Percentiles rank a stretch among this genome's conserved stretches.
Evolutionary conservation across 108 stramenopile genomes (phyloP).

Genomic region (Pseudonitzschia delicatissima): DNA sequence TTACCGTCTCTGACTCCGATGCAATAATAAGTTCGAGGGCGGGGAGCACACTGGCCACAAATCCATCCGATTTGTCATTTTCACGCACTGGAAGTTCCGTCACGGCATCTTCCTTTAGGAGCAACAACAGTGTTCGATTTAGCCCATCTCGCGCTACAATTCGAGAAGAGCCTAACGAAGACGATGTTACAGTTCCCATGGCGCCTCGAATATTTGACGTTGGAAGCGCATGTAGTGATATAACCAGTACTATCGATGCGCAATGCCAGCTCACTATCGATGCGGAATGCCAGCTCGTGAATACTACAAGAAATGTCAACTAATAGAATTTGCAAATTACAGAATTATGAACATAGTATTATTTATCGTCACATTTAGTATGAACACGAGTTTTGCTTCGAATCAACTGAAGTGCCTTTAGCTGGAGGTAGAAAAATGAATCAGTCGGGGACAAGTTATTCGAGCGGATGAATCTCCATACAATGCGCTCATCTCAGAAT

Average conservation of each 20-base stretch:
- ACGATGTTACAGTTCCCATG: background rate
- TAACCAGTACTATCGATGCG: conserved; percentile 10
- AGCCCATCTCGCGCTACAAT: background rate
- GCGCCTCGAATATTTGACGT: background rate
- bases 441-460: background rate
- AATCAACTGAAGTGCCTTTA: background rate
- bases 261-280: background rate
- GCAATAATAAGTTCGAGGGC: background rate
- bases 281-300: background rate
- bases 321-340: too few relatives aligned
- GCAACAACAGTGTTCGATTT: background rate
- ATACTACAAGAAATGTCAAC: too few relatives aligned
- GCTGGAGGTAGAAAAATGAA: background rate
- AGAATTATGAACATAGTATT: too few relatives aligned
- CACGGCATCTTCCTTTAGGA: background rate
- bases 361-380: too few relatives aligned
- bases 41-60: background rate
- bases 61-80: background rate
- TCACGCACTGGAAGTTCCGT: background rate
- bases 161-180: background rate
- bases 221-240: background rate
- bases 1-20: background rate
- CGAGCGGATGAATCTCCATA: too few relatives aligned
- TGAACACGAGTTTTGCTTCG: background rate
- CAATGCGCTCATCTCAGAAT: too few relatives aligned